phyloP scores from a whole-genome alignment of 2,329 filamentous ascomycete species.

The Exophiala calicioides region DNA sequence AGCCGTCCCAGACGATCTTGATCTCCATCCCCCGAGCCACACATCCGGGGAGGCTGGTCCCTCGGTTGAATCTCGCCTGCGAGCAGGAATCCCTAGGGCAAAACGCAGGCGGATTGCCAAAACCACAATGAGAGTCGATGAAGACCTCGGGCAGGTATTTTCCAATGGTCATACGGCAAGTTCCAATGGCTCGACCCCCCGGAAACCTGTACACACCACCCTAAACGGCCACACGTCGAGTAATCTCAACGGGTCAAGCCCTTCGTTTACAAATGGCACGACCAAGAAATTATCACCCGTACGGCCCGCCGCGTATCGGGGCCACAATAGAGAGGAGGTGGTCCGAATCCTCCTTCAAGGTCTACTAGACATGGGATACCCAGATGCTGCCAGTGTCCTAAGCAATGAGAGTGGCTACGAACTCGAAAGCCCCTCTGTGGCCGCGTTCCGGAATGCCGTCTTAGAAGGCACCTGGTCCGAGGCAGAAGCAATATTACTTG shows the following conservation, averaged over 20 bases:
- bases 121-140: slow-evolving; percentile 65
- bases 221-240: slow-evolving; percentile 58
- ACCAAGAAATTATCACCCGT: slow-evolving; percentile 35
- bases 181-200: slow-evolving; percentile 57
- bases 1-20: slow-evolving; percentile 9
- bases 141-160: slow-evolving; percentile 49
- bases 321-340: slow-evolving; percentile 89
- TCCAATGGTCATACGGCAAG: slow-evolving; percentile 59
- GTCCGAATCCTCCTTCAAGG: slow-evolving; percentile 91
- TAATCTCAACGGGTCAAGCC: slow-evolving; percentile 39
- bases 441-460: slow-evolving; percentile 80
- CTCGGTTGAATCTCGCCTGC: slow-evolving; percentile 32
- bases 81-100: slow-evolving; percentile 41
- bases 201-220: slow-evolving; percentile 50
- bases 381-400: slow-evolving; percentile 71
- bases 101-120: slow-evolving; percentile 61
- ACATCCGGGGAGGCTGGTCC: slow-evolving; percentile 32
- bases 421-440: slow-evolving; percentile 81
- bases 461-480: slow-evolving; percentile 77
- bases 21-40: slow-evolving; percentile 28
- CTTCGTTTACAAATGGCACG: slow-evolving; percentile 43
- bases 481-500: slow-evolving; percentile 79
- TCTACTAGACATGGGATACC: slow-evolving; percentile 83
- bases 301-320: slow-evolving; percentile 63
- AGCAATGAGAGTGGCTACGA: slow-evolving; percentile 82